Evolutionary conservation across 2,329 filamentous ascomycete genomes (phyloP).

Genomic region (Trichoderma breve): DNA sequence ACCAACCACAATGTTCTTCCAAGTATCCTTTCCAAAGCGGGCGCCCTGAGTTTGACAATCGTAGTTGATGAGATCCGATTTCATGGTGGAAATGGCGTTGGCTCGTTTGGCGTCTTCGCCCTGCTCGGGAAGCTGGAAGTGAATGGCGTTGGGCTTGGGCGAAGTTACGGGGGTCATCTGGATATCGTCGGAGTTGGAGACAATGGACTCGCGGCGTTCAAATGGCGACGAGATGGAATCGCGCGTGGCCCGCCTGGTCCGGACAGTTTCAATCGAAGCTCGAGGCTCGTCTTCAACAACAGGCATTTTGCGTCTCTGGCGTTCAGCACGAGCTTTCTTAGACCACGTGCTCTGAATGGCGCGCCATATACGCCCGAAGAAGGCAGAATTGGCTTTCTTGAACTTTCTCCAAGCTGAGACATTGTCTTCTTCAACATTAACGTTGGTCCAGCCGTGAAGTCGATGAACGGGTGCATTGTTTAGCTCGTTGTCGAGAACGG

Average conservation of each 20-base stretch:
- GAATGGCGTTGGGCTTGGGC: slow-evolving; percentile 54
- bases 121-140: slow-evolving; percentile 41
- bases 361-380: slow-evolving; percentile 54
- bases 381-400: slow-evolving; percentile 80
- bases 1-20: slow-evolving; percentile 93
- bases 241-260: slow-evolving; percentile 35
- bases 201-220: slow-evolving; percentile 50
- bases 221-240: slow-evolving; percentile 51
- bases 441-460: slow-evolving; percentile 83
- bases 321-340: slow-evolving; percentile 50
- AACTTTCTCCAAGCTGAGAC: slow-evolving; percentile 81
- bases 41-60: slow-evolving; percentile 65
- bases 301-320: slow-evolving; percentile 45
- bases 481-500: slow-evolving; percentile 84
- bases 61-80: slow-evolving; percentile 68
- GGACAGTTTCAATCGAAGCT: slow-evolving; percentile 51
- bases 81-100: slow-evolving; percentile 44
- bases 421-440: slow-evolving; percentile 86
- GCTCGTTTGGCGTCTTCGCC: slow-evolving; percentile 34
- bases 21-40: slow-evolving; percentile 86
- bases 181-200: slow-evolving; percentile 67
- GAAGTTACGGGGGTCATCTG: slow-evolving; percentile 96
- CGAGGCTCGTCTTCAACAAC: slow-evolving; percentile 51
- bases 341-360: slow-evolving; percentile 48
- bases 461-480: slow-evolving; percentile 96